These are phyloP conservation scores for Gillenia trifoliata DNA, from an alignment of 306 rosid genomes.

Conservation along the genomic window DNA sequence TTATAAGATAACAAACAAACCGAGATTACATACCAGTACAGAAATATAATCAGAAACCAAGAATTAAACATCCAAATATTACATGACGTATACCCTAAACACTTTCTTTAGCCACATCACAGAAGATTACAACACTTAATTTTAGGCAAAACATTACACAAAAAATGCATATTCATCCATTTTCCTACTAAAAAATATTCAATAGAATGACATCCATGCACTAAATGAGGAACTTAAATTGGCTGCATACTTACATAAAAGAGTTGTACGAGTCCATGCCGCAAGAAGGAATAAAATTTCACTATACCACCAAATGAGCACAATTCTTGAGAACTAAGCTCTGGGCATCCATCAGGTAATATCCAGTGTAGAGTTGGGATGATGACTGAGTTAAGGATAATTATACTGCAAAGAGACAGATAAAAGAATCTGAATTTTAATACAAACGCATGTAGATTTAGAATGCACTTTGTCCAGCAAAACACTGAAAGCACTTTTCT, in stretches of 20 bases:
- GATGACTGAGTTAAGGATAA: conserved; percentile 59
- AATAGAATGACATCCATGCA: not conserved
- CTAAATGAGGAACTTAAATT: not conserved
- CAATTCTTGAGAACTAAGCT: conserved; percentile 37
- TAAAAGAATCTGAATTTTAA: conserved; percentile 15
- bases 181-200: not conserved
- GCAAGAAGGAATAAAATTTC: conserved; percentile 65
- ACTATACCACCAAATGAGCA: conserved; percentile 43
- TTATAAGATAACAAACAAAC: not conserved
- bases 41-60: not conserved
- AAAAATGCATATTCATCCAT: not conserved
- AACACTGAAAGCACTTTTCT: not conserved
- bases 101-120: not conserved
- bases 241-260: conserved; percentile 69
- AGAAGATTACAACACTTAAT: not conserved
- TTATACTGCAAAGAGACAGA: conserved; percentile 52
- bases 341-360: conserved; percentile 61
- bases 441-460: not conserved
- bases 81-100: not conserved
- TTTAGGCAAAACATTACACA: not conserved
- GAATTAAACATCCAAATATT: not conserved
- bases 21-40: not conserved
- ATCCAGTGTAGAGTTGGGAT: conserved; percentile 73
- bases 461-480: not conserved
- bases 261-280: conserved; percentile 55